A percentile compares a stretch with the other conserved stretches of the same genome.
These are phyloP conservation scores for Hemerocallis citrina DNA, from an alignment of 106 monocot species.

Conservation along the genomic window DNA sequence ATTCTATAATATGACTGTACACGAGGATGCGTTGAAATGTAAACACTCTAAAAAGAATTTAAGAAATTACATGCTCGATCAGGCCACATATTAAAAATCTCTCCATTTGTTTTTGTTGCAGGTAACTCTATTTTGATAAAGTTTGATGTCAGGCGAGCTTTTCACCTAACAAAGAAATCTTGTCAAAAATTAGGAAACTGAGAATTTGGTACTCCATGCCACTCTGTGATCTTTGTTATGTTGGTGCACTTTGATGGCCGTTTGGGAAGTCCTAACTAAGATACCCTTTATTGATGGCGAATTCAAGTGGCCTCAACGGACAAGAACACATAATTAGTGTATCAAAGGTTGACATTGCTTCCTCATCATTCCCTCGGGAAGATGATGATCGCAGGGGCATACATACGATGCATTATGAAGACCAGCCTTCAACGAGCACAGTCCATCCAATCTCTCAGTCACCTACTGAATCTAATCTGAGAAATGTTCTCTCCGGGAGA, in stretches of 20 bases:
- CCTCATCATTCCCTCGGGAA: slow-evolving; percentile 16
- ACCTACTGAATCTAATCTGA: slow-evolving; percentile 13
- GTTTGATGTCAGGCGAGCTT: background rate
- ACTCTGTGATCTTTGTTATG: background rate
- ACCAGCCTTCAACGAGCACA: slow-evolving; percentile 24
- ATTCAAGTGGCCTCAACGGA: slow-evolving; percentile 2
- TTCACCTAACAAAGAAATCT: background rate
- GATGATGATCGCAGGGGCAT: slow-evolving; percentile 9
- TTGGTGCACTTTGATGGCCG: slow-evolving; percentile 21
- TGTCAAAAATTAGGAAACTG: background rate
- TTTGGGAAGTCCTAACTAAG: slow-evolving; percentile 9
- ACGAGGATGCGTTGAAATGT: too few species aligned
- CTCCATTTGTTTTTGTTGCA: too few species aligned
- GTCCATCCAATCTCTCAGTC: slow-evolving; percentile 11
- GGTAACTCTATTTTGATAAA: too few species aligned
- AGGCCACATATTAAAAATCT: too few species aligned
- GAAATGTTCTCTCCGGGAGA: slow-evolving; percentile 26
- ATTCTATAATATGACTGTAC: too few species aligned
- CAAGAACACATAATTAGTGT: slow-evolving; percentile 32
- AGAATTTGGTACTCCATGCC: background rate
- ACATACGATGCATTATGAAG: slow-evolving; percentile 20
- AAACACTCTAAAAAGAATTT: too few species aligned
- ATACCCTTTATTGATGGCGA: slow-evolving; percentile 34
- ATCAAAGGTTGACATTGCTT: slow-evolving; percentile 15
- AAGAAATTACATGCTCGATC: too few species aligned